Conservation (phyloP, 768 basidiomycete genomes). For the Leccinum longicurvipes region DNA sequence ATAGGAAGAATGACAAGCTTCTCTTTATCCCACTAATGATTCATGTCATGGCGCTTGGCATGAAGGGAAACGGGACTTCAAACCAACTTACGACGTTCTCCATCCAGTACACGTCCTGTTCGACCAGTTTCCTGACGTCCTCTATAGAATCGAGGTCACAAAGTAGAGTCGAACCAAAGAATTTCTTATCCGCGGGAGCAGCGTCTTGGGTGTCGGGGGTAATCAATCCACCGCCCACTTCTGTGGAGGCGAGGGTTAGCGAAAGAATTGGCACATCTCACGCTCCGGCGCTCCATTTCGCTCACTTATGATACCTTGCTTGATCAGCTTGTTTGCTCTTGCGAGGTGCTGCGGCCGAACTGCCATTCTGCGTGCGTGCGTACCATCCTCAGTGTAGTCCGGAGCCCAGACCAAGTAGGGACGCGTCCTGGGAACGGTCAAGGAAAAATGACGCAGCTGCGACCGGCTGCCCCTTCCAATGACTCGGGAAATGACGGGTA, state of each 20-base stretch:
- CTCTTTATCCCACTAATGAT: constrained; percentile 54
- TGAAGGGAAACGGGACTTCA: not conserved
- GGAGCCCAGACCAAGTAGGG: constrained; percentile 57
- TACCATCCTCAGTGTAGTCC: constrained; percentile 58
- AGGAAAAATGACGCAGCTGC: constrained; percentile 12
- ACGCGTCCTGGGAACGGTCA: constrained; percentile 2
- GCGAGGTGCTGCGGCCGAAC: constrained; percentile 54
- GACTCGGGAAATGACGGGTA: not conserved
- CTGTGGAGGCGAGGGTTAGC: constrained; percentile 22
- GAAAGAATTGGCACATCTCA: constrained; percentile 7
- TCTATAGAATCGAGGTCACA: constrained; percentile 53
- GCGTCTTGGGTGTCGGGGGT: constrained; percentile 55
- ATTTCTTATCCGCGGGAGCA: constrained; percentile 46
- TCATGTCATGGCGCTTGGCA: not conserved
- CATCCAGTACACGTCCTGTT: constrained; percentile 44
- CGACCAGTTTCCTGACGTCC: constrained; percentile 36
- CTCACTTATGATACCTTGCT: constrained; percentile 51
- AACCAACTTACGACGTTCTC: constrained; percentile 38
- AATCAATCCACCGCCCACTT: constrained; percentile 55
- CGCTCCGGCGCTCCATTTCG: not conserved
- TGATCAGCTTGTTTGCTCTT: constrained; percentile 39
- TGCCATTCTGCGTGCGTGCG: constrained; percentile 52
- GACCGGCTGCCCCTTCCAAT: not conserved
- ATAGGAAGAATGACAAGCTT: constrained; percentile 49
- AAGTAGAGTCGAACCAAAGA: constrained; percentile 59